Evolutionary conservation across 345 rosid species (phyloP), one percentile per base, ranked within the genome.

Genomic region (Nasturtium officinale): DNA sequence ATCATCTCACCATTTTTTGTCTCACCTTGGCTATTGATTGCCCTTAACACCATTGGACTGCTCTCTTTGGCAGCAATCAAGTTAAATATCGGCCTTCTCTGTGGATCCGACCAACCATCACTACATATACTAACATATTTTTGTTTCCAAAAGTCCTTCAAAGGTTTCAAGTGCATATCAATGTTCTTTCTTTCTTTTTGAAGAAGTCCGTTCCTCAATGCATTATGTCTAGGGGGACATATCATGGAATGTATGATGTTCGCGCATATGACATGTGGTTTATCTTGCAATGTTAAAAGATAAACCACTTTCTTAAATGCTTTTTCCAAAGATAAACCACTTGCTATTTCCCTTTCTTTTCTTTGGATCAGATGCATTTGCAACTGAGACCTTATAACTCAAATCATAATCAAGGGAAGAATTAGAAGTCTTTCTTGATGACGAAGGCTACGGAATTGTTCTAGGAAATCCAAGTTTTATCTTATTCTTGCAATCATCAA

Each of bases 51-150:
- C 67, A 63, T 29, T 3, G 54, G 54, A 43, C 38, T 26, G n/a
- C 52, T 43, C n/a, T 61, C 67, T 25, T 61, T 61, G 38, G 65
- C 20, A 61, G 51, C 23, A 15, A 38, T 40, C 21, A 61, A 38
- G 3, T 61, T 61, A 8, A 61, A 21, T 13, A 64, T 64, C 0
- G 45, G 30, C 13, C 57, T 47, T 65, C 69, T 1, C 11, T 64
- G 69, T 6, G 69, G 57, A 21, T 65, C 45, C 1, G 32, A 13
- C 58, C 69, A 65, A 20, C 30, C 46, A 32, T 65, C 58, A 32
- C 32, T 65, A 65, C 70, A 65, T 65, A 50, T 65, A 23, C 58
- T 65, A 11, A 48, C 46, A 32, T 21, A 32, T 33, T 65, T 64
- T 6, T 64, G 42, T 5, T 9, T 51, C 43, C 43, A 46, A 29